Percentiles rank a stretch among this genome's conserved stretches.
Conservation (phyloP, 2,329 filamentous ascomycete genomes). For the Fusarium udum region DNA sequence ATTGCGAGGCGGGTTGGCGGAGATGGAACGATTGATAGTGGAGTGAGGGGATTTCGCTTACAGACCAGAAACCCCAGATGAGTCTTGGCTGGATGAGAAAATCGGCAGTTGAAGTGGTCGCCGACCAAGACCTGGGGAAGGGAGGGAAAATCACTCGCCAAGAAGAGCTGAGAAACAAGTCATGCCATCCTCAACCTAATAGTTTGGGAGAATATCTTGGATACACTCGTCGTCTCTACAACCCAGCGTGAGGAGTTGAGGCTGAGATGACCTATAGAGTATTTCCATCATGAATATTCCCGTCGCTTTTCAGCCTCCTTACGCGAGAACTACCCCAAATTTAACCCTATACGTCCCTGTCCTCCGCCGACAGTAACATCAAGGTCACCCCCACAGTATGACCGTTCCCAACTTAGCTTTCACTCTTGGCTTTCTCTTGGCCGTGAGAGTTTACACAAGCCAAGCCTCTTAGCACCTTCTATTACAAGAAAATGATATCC, state of each 20-base stretch:
- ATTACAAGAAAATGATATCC: conserved; percentile 10
- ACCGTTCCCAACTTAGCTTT: conserved; percentile 7
- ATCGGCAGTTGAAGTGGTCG: conserved; percentile 13
- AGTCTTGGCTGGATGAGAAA: background rate
- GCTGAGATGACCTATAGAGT: rapidly evolving
- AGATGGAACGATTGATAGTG: background rate
- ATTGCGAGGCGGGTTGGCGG: background rate
- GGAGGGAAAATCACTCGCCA: conserved; percentile 11
- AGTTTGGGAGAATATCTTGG: rapidly evolving
- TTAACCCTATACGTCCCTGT: background rate
- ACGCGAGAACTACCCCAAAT: conserved; percentile 5
- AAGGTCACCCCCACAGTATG: background rate
- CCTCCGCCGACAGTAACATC: background rate
- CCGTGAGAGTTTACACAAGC: background rate
- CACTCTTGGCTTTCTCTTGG: conserved; percentile 14
- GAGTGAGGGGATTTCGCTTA: conserved; percentile 1
- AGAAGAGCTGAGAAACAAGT: background rate
- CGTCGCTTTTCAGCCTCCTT: background rate
- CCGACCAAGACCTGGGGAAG: background rate
- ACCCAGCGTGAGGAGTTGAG: background rate
- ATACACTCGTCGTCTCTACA: background rate
- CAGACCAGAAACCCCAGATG: background rate
- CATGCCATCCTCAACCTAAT: background rate
- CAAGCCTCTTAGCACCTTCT: conserved; percentile 27
- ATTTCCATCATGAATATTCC: background rate